Evolutionary conservation across 2,329 filamentous ascomycete species (phyloP).

Genomic region (Aspergillus terreus): DNA sequence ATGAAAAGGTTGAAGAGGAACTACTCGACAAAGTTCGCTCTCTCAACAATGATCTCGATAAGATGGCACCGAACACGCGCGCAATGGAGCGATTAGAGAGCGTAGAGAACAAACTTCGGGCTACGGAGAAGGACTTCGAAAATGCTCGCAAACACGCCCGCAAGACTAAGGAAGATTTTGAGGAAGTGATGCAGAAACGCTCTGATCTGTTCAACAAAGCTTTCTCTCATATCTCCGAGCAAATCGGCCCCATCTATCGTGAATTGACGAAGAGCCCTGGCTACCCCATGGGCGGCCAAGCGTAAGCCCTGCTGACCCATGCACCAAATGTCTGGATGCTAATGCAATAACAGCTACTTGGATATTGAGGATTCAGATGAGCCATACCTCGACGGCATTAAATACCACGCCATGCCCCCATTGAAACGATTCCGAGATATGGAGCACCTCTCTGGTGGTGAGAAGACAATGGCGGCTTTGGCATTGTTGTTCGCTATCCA

Average conservation of each 20-base stretch:
- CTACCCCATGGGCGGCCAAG: slow-evolving; percentile 87
- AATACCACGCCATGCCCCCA: slow-evolving; percentile 98
- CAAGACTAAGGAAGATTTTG: slow-evolving; percentile 76
- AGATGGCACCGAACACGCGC: slow-evolving; percentile 94
- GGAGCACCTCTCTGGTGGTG: slow-evolving; percentile 94
- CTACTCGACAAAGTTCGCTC: slow-evolving; percentile 73
- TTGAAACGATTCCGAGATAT: slow-evolving; percentile 98
- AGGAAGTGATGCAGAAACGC: slow-evolving; percentile 73
- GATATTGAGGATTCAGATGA: slow-evolving; percentile 96
- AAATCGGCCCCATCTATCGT: slow-evolving; percentile 91
- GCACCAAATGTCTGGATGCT: not conserved
- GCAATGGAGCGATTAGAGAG: slow-evolving; percentile 86
- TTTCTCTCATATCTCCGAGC: slow-evolving; percentile 89
- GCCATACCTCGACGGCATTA: slow-evolving; percentile 91
- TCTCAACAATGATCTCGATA: slow-evolving; percentile 77
- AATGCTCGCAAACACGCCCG: slow-evolving; percentile 72
- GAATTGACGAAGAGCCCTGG: slow-evolving; percentile 85
- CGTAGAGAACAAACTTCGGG: slow-evolving; percentile 76
- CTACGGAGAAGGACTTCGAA: slow-evolving; percentile 86
- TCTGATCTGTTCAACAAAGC: slow-evolving; percentile 93
- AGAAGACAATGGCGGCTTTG: slow-evolving; percentile 97
- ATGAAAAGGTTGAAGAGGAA: slow-evolving; percentile 67
- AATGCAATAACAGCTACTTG: slow-evolving; percentile 56
- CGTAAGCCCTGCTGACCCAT: slow-evolving; percentile 36
- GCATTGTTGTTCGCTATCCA: slow-evolving; percentile 97